phyloP scores from a whole-genome alignment of 441 rosid genomes.

The Viola pubescens region DNA sequence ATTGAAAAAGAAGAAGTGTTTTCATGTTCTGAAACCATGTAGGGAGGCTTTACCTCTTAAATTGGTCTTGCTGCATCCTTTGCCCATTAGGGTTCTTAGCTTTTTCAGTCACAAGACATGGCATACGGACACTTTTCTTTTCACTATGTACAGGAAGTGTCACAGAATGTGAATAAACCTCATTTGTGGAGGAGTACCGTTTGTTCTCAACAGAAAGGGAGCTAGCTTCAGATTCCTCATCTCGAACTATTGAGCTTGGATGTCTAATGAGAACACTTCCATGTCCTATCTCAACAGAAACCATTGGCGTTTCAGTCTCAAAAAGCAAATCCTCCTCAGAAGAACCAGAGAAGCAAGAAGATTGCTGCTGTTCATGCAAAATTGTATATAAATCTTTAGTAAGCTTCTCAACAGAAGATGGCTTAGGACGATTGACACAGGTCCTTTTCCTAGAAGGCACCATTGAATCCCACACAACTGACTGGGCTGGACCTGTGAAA shows the following conservation, averaged over 20 bases:
- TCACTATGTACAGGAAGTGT: slow-evolving; percentile 36
- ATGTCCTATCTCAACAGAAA: slow-evolving; percentile 95
- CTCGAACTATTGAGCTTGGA: slow-evolving; percentile 75
- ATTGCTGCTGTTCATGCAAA: slow-evolving; percentile 75
- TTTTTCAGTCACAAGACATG: slow-evolving; percentile 32
- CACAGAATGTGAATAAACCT: slow-evolving; percentile 53
- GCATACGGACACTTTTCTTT: slow-evolving; percentile 25
- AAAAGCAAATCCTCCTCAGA: slow-evolving; percentile 91
- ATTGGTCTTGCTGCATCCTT: slow-evolving; percentile 46
- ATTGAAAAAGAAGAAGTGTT: slow-evolving; percentile 1
- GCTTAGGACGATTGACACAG: slow-evolving; percentile 71
- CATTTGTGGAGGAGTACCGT: slow-evolving; percentile 34
- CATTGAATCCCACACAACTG: slow-evolving; percentile 78
- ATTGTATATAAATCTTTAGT: slow-evolving; percentile 76
- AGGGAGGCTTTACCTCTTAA: slow-evolving; percentile 45
- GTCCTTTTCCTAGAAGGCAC: slow-evolving; percentile 92
- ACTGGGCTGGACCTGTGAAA: slow-evolving; percentile 72
- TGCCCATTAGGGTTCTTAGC: slow-evolving; percentile 35
- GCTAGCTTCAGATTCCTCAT: slow-evolving; percentile 97
- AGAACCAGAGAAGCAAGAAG: slow-evolving; percentile 77
- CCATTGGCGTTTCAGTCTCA: slow-evolving; percentile 85
- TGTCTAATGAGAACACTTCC: slow-evolving; percentile 90
- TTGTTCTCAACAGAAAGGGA: slow-evolving; percentile 84
- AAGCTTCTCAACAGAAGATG: slow-evolving; percentile 86
- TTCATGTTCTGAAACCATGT: slow-evolving; percentile 4